phyloP scores from a whole-genome alignment of 2,329 filamentous ascomycete genomes.

The Cryoendolithus antarcticus region DNA sequence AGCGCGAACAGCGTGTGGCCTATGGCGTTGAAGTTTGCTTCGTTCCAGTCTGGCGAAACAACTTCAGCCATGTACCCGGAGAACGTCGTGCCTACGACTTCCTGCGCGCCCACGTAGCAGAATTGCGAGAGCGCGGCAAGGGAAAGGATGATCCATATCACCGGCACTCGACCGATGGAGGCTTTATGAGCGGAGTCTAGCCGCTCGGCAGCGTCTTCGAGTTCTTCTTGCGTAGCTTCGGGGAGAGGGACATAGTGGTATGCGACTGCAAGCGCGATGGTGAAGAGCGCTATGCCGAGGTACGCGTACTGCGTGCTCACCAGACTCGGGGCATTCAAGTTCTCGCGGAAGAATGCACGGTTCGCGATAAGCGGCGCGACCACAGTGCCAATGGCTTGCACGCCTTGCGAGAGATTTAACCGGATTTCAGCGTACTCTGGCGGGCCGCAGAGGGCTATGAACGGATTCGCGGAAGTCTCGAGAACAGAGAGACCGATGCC shows the following conservation, averaged over 20 bases:
- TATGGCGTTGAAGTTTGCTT: constrained; percentile 36
- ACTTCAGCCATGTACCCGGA: constrained; percentile 30
- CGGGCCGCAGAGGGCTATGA: constrained; percentile 50
- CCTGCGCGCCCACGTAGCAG: constrained; percentile 50
- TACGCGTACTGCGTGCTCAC: constrained; percentile 55
- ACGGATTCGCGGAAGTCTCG: constrained; percentile 50
- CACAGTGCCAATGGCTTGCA: constrained; percentile 49
- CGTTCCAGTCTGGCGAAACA: constrained; percentile 23
- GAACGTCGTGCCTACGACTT: constrained; percentile 41
- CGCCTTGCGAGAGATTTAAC: constrained; percentile 47
- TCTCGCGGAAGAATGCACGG: constrained; percentile 42
- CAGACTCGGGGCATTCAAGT: constrained; percentile 37
- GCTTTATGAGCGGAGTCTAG: constrained; percentile 37
- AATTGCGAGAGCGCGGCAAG: constrained; percentile 44
- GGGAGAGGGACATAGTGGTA: constrained; percentile 52
- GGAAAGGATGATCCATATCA: constrained; percentile 45
- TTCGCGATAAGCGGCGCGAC: constrained; percentile 48
- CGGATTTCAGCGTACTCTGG: constrained; percentile 47
- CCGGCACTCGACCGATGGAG: constrained; percentile 32
- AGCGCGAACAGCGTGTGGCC: constrained; percentile 46
- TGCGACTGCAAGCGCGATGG: constrained; percentile 43
- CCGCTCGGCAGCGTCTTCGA: constrained; percentile 43
- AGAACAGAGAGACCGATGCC: constrained; percentile 48
- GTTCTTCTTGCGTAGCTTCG: constrained; percentile 48
- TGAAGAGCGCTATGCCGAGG: constrained; percentile 50